These are phyloP conservation scores for Lactifluus pinguis DNA, from an alignment of 768 basidiomycete genomes.

Conservation along the genomic window DNA sequence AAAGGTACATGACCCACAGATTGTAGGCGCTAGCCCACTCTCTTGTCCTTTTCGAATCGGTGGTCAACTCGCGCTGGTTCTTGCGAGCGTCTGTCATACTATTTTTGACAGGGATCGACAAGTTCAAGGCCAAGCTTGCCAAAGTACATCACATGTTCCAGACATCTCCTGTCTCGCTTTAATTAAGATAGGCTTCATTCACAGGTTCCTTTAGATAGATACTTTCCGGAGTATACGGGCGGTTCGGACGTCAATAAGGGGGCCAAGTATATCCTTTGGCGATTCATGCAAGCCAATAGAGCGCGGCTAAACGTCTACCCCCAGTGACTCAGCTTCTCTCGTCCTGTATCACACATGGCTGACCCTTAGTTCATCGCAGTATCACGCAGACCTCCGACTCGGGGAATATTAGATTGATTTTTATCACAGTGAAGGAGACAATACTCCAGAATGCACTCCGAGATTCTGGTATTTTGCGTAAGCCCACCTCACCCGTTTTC, in stretches of 20 bases:
- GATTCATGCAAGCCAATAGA: slow-evolving; percentile 38
- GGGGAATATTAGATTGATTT: too few species aligned
- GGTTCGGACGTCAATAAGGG: slow-evolving; percentile 38
- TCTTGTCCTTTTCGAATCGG: slow-evolving; percentile 40
- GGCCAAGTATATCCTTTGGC: slow-evolving; percentile 39
- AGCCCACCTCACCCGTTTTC: too few species aligned
- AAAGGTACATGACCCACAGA: neutral
- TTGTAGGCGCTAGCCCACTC: slow-evolving; percentile 39
- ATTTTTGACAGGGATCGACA: slow-evolving; percentile 35
- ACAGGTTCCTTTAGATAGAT: slow-evolving; percentile 23
- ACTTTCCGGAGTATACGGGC: slow-evolving; percentile 38
- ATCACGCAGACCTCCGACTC: too few species aligned
- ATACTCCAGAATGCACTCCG: too few species aligned
- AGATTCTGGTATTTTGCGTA: too few species aligned
- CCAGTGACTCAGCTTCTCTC: neutral
- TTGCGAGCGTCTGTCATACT: slow-evolving; percentile 32
- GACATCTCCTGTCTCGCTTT: neutral
- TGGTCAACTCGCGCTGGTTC: slow-evolving; percentile 48
- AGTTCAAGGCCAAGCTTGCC: slow-evolving; percentile 42
- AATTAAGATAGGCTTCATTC: neutral
- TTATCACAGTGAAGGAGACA: too few species aligned
- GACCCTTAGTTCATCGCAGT: too few species aligned
- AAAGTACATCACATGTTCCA: slow-evolving; percentile 21
- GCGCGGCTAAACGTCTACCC: slow-evolving; percentile 5
- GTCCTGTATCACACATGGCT: too few species aligned